Conservation (phyloP, 2,329 filamentous ascomycete genomes). For the Aureobasidium sp. region DNA sequence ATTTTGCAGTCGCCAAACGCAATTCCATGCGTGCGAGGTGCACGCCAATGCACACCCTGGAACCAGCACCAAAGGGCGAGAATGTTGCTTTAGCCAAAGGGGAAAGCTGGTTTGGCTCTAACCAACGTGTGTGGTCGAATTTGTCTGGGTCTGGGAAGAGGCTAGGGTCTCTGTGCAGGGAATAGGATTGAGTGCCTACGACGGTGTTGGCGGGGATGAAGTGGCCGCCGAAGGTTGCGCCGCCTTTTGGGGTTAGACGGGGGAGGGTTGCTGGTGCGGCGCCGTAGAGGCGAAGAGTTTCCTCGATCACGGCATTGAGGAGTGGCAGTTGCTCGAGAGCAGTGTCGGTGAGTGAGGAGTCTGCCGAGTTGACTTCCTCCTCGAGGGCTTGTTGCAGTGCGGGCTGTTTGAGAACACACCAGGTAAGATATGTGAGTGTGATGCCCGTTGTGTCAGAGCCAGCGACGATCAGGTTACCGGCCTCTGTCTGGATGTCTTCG, state of each 20-base stretch:
- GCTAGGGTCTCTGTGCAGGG: conserved; percentile 23
- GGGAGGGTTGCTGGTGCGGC: conserved; percentile 27
- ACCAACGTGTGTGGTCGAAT: conserved; percentile 25
- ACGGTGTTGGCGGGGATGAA: conserved; percentile 23
- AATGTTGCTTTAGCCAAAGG: conserved; percentile 21
- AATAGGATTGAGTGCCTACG: conserved; percentile 26
- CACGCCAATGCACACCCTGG: conserved; percentile 25
- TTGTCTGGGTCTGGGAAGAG: conserved; percentile 23
- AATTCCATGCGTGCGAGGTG: conserved; percentile 29
- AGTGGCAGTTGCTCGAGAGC: conserved; percentile 21
- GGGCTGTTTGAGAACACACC: conserved; percentile 24
- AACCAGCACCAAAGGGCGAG: conserved; percentile 26
- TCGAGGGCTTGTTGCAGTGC: conserved; percentile 21
- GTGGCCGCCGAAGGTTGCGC: conserved; percentile 20
- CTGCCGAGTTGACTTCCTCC: conserved; percentile 21
- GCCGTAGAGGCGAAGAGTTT: conserved; percentile 28
- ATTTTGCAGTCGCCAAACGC: conserved; percentile 23
- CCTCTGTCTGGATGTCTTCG: conserved; percentile 24
- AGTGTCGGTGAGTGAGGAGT: conserved; percentile 17
- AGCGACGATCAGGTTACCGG: conserved; percentile 26
- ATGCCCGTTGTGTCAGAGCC: conserved; percentile 29
- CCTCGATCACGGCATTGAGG: conserved; percentile 25
- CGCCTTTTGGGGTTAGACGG: conserved; percentile 23
- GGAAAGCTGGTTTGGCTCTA: conserved; percentile 16
- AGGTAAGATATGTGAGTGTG: conserved; percentile 27